Percentiles rank a stretch among this genome's conserved stretches.
Conservation (phyloP, 2,329 filamentous ascomycete genomes). For the Phialophora macrospora region DNA sequence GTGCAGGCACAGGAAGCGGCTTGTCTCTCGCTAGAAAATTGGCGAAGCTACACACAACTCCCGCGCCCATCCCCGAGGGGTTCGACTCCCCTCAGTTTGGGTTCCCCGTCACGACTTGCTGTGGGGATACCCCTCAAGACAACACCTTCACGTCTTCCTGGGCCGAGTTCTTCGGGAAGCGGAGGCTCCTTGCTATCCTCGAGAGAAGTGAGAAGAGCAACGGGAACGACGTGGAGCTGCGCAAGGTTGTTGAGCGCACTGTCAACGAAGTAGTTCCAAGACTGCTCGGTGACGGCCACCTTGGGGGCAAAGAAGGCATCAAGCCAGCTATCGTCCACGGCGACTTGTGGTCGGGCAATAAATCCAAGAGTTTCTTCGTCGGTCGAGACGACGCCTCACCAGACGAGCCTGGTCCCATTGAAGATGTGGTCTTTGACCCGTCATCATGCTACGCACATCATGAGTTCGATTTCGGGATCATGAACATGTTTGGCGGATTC, state of each 20-base stretch:
- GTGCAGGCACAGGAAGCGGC: slow-evolving; percentile 57
- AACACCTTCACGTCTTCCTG: slow-evolving; percentile 75
- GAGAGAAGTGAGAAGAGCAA: slow-evolving; percentile 63
- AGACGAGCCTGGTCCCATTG: slow-evolving; percentile 55
- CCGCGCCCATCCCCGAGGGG: slow-evolving; percentile 68
- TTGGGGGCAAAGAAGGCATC: slow-evolving; percentile 64
- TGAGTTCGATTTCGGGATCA: slow-evolving; percentile 91
- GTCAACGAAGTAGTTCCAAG: slow-evolving; percentile 71
- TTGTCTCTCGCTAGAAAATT: slow-evolving; percentile 74
- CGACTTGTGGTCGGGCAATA: slow-evolving; percentile 92
- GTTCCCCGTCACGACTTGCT: slow-evolving; percentile 83
- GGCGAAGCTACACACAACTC: slow-evolving; percentile 75
- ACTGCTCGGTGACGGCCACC: slow-evolving; percentile 70
- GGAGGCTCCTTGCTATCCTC: slow-evolving; percentile 71
- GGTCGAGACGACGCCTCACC: slow-evolving; percentile 40
- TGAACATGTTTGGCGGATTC: slow-evolving; percentile 96
- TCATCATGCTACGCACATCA: slow-evolving; percentile 81
- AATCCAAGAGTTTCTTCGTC: slow-evolving; percentile 67
- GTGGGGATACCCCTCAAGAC: slow-evolving; percentile 80
- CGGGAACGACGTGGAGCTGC: slow-evolving; percentile 67
- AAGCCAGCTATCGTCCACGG: slow-evolving; percentile 85
- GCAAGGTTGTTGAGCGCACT: slow-evolving; percentile 67
- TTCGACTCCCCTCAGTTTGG: slow-evolving; percentile 71
- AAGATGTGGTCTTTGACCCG: slow-evolving; percentile 83
- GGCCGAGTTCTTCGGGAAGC: slow-evolving; percentile 84